Base-by-base conservation (phyloP, 2,329 filamentous ascomycete genomes). In the Simplicillium sp. region DNA sequence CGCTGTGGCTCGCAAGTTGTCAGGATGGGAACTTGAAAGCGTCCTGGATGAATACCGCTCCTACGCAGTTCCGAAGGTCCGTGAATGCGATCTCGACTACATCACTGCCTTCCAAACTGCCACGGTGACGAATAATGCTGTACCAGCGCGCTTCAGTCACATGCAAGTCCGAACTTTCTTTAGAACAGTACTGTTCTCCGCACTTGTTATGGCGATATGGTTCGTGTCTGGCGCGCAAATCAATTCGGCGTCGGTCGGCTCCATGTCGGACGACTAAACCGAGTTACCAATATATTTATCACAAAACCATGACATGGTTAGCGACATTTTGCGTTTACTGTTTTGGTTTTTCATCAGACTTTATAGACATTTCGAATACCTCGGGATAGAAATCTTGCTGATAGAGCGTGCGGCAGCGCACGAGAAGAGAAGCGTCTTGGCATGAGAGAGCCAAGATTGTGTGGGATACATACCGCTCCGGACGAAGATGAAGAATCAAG, bases 11-110 rank as follows among this genome's bases (percentile, higher is more conserved):
- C 80, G 88, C 47, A 86, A 84, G 56, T 63, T 85, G 11, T 74
- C 78, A 12, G 78, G 83, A 12, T 86, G 84, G 80, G 66, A 77
- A 14, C 58, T 78, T 2, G 58, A 71, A 1, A 64, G 67, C 13
- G 75, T 85, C 29, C 59, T 92, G 29, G 69, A 77, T 38, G 89
- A 96, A 60, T 95, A 94, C 64, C 67, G 71, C 46, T 64, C 66
- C 1, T 89, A 80, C 50, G 77, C 78, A 1, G 64, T 67, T 29
- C 73, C 73, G 15, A 82, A 82, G 56, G 58, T 69, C 13, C 73
- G 78, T 34, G 74, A 80, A 11, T 72, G 71, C 31, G 78, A 82
- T 45, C 50, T 82, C 36, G 62, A 70, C 14, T 82, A 80, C 53
- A 71, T 82, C 44, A 62, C 58, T 33, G 55, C 61, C 28, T 78